Evolutionary conservation across 805 yeast genomes (phyloP).

Genomic region (Yarrowia sp.): DNA sequence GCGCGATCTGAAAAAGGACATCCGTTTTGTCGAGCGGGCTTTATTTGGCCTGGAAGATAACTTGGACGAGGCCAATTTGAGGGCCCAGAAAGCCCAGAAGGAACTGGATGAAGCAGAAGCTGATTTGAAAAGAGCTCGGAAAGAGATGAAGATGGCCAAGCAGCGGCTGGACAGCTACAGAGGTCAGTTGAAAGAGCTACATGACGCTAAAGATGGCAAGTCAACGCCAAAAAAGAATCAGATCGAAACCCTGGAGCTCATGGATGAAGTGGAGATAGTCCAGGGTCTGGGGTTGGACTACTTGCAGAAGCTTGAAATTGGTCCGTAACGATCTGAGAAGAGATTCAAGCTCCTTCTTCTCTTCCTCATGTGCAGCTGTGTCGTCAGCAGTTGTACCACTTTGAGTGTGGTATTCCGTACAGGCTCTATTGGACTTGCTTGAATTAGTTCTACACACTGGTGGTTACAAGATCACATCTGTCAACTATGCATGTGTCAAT

Average conservation of each 20-base stretch:
- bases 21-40: not conserved
- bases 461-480: not conserved
- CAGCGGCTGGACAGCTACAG: not conserved
- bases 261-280: not conserved
- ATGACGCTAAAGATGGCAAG: not conserved
- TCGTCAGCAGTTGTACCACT: no score
- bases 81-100: not conserved
- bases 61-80: not conserved
- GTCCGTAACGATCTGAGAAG: not conserved
- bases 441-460: no score
- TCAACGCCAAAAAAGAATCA: not conserved
- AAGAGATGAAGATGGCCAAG: not conserved
- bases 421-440: no score
- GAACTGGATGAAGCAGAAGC: slow-evolving; percentile 7
- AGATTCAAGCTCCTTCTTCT: no score
- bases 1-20: slow-evolving; percentile 5
- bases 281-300: not conserved
- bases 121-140: not conserved
- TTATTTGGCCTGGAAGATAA: not conserved
- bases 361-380: no score
- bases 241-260: not conserved
- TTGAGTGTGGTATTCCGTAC: no score
- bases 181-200: not conserved
- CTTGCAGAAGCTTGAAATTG: not conserved
- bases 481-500: not conserved